A percentile compares a stretch with the other conserved stretches of the same genome.
Conservation (phyloP, 768 basidiomycete genomes). For the Cystoderma amianthinum region DNA sequence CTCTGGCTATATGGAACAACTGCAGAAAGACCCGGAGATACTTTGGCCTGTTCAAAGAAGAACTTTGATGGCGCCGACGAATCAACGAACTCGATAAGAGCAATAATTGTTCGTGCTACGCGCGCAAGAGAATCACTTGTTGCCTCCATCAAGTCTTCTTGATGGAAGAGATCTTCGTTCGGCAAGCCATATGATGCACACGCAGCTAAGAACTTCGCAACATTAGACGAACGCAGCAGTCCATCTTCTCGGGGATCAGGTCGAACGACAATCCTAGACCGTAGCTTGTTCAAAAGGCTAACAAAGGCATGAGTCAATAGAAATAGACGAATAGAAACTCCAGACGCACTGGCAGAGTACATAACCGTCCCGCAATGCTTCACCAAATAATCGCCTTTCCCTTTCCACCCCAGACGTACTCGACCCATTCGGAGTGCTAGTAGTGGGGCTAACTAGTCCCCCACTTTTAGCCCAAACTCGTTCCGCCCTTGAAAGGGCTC, state of each 20-base stretch:
- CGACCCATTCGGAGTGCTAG: slow-evolving; percentile 31
- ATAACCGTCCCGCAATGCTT: slow-evolving; percentile 78
- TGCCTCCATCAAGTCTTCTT: slow-evolving; percentile 60
- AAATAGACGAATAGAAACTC: slow-evolving; percentile 9
- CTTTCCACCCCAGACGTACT: slow-evolving; percentile 62
- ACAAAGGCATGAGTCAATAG: slow-evolving; percentile 1
- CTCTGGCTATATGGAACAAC: slow-evolving; percentile 28
- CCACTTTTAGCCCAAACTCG: slow-evolving; percentile 72
- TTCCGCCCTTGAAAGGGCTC: slow-evolving; percentile 59
- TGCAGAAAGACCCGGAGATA: slow-evolving; percentile 9
- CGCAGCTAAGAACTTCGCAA: slow-evolving; percentile 72
- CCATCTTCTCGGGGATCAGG: slow-evolving; percentile 66
- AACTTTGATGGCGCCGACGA: slow-evolving; percentile 36
- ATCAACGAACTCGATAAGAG: slow-evolving; percentile 59
- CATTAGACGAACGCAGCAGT: slow-evolving; percentile 58
- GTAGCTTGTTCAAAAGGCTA: slow-evolving; percentile 78
- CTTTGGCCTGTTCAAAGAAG: slow-evolving; percentile 32
- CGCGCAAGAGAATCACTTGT: slow-evolving; percentile 57
- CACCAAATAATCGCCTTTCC: slow-evolving; percentile 66
- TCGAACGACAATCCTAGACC: slow-evolving; percentile 50
- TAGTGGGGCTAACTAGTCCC: slow-evolving; percentile 23
- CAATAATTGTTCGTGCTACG: slow-evolving; percentile 69
- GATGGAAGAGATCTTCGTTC: slow-evolving; percentile 57
- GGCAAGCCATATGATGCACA: slow-evolving; percentile 62
- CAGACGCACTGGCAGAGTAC: slow-evolving; percentile 80